phyloP scores from a whole-genome alignment of 164 flowering plant species.

The Stephania japonica region DNA sequence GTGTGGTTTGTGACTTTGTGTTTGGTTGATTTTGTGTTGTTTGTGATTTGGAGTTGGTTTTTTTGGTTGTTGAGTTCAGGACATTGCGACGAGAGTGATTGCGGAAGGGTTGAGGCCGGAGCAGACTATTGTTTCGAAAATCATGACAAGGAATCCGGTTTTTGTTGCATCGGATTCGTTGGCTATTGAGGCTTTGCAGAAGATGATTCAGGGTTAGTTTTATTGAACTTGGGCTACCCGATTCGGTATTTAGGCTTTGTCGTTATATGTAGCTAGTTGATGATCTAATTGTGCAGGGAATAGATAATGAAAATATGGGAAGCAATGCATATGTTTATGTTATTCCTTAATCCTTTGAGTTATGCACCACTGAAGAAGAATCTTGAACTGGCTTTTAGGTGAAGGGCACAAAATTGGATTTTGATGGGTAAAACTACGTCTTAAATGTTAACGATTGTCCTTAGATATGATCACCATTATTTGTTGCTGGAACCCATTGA shows the following conservation, averaged over 20 bases:
- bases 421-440: no score
- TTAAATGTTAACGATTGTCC: no score
- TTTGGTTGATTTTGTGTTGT: neutral
- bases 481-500: no score
- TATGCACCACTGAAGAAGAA: neutral
- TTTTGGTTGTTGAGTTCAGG: slow-evolving; percentile 42
- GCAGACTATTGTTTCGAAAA: slow-evolving; percentile 76
- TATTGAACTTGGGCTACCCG: neutral
- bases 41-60: neutral
- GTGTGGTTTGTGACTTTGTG: neutral
- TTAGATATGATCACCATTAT: no score
- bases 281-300: neutral
- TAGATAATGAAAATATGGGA: neutral
- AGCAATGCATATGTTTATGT: neutral
- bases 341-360: neutral
- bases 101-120: slow-evolving; percentile 88
- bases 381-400: neutral
- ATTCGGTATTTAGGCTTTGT: neutral
- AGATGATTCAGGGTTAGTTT: slow-evolving; percentile 84
- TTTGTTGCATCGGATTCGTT: slow-evolving; percentile 84
- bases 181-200: slow-evolving; percentile 92
- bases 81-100: slow-evolving; percentile 77
- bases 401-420: neutral
- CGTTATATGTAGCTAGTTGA: neutral
- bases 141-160: slow-evolving; percentile 91